A percentile compares a stretch with the other conserved stretches of the same genome.
These are phyloP conservation scores for Peniophora sp. DNA, from an alignment of 1,284 basidiomycete genomes.

Conservation along the genomic window DNA sequence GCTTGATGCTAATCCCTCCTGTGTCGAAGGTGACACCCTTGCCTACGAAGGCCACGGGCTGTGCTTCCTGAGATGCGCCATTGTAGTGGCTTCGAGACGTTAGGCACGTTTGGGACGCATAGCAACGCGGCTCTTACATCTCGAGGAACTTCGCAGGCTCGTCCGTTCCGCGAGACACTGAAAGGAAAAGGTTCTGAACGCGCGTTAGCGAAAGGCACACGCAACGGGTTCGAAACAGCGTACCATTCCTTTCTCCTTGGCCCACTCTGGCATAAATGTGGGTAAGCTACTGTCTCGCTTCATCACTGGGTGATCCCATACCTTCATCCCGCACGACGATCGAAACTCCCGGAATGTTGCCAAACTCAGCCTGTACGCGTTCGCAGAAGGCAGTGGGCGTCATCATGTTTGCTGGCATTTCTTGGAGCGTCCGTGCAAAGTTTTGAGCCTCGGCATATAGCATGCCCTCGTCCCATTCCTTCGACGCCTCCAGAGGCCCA, in stretches of 20 bases:
- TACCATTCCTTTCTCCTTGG: conserved; percentile 76
- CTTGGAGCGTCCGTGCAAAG: conserved; percentile 79
- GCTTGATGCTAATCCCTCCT: conserved; percentile 86
- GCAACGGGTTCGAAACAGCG: conserved; percentile 70
- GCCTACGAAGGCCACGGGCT: conserved; percentile 75
- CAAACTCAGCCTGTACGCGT: conserved; percentile 62
- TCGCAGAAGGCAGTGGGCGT: conserved; percentile 79
- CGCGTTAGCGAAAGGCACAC: conserved; percentile 77
- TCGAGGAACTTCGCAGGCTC: conserved; percentile 87
- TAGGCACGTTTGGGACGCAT: conserved; percentile 1
- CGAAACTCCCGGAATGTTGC: conserved; percentile 60
- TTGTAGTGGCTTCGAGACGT: conserved; percentile 61
- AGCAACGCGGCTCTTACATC: conserved; percentile 46
- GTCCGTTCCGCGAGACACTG: conserved; percentile 75
- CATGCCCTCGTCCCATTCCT: conserved; percentile 66
- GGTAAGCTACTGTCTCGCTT: conserved; percentile 2
- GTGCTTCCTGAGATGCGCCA: conserved; percentile 51
- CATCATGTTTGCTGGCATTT: conserved; percentile 78
- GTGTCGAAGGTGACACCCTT: conserved; percentile 88
- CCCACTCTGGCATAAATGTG: conserved; percentile 44
- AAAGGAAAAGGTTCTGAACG: conserved; percentile 72
- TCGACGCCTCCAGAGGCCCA: conserved; percentile 33
- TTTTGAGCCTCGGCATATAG: conserved; percentile 79
- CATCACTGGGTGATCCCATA: conserved; percentile 19
- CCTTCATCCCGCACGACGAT: conserved; percentile 73